Evolutionary conservation across 805 yeast species (phyloP).

Genomic region (Cyberlindnera sargentensis): DNA sequence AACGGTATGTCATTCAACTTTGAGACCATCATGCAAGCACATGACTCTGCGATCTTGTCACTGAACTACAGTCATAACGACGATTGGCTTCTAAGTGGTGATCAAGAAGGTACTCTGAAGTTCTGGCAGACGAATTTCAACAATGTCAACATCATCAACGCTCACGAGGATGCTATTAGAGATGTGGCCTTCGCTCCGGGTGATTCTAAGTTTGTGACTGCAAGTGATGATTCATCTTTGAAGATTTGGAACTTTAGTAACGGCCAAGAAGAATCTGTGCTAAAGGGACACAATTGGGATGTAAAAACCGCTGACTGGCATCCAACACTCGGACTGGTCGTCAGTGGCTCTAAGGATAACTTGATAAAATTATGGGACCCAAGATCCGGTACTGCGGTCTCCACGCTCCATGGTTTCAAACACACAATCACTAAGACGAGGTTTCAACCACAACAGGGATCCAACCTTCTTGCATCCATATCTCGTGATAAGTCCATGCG

Average conservation of each 20-base stretch:
- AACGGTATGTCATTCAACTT: slow-evolving; percentile 92
- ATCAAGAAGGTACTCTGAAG: slow-evolving; percentile 84
- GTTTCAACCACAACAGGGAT: slow-evolving; percentile 68
- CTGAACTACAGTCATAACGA: slow-evolving; percentile 81
- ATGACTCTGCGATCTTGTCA: slow-evolving; percentile 80
- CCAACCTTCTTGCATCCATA: slow-evolving; percentile 76
- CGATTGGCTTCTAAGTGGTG: slow-evolving; percentile 93
- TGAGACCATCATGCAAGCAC: slow-evolving; percentile 98
- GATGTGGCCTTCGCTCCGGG: slow-evolving; percentile 87
- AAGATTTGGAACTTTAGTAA: slow-evolving; percentile 94
- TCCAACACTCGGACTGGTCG: slow-evolving; percentile 76
- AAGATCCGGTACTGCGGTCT: slow-evolving; percentile 60
- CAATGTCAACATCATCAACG: slow-evolving; percentile 77
- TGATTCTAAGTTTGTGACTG: slow-evolving; percentile 87
- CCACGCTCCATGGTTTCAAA: slow-evolving; percentile 86
- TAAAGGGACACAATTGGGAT: slow-evolving; percentile 98
- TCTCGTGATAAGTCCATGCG: slow-evolving; percentile 86
- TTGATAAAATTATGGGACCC: slow-evolving; percentile 96
- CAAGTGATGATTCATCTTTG: slow-evolving; percentile 85
- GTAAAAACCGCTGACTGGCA: slow-evolving; percentile 98
- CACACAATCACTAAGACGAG: slow-evolving; percentile 84
- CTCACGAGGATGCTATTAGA: slow-evolving; percentile 75
- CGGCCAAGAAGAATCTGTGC: slow-evolving; percentile 70
- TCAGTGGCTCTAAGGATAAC: slow-evolving; percentile 93
- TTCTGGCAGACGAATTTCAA: slow-evolving; percentile 98